Evolutionary conservation across 768 basidiomycete species (phyloP).

Genomic region (Mycena polygramma): DNA sequence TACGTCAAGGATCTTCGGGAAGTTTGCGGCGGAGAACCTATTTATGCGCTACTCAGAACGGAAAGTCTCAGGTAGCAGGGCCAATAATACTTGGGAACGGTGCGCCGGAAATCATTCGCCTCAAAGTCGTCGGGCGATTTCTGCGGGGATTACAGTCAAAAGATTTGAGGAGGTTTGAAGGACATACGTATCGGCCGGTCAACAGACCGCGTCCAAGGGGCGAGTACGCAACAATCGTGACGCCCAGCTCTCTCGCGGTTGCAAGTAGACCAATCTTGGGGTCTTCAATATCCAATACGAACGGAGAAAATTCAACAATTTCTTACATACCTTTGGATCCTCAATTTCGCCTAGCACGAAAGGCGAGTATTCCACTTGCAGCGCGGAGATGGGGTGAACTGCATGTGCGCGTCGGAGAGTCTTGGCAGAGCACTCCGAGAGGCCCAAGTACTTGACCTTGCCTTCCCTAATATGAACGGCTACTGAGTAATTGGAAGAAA

Average conservation of each 20-base stretch:
- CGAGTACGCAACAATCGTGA: constrained; percentile 62
- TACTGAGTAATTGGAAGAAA: constrained; percentile 10
- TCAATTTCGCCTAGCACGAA: too few species aligned
- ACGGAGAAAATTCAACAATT: constrained; percentile 61
- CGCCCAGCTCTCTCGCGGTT: constrained; percentile 57
- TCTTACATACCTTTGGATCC: too few species aligned
- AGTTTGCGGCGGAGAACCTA: constrained; percentile 56
- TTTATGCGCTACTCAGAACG: background rate
- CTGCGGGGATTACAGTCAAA: constrained; percentile 30
- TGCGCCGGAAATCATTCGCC: constrained; percentile 51
- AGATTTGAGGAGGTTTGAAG: background rate
- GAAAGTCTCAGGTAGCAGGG: background rate
- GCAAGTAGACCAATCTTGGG: constrained; percentile 53
- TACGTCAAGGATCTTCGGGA: constrained; percentile 55
- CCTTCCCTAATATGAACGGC: constrained; percentile 44
- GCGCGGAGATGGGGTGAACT: constrained; percentile 58
- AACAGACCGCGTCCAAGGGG: constrained; percentile 65
- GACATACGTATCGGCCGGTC: constrained; percentile 57
- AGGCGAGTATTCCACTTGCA: too few species aligned
- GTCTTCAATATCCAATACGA: constrained; percentile 60
- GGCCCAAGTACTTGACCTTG: constrained; percentile 63
- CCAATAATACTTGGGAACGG: constrained; percentile 47
- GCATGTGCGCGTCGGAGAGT: constrained; percentile 64
- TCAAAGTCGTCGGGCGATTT: constrained; percentile 58
- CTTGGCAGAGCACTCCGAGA: constrained; percentile 61